Percentiles rank a stretch among this genome's conserved stretches.
These are phyloP conservation scores for Ilex asprella DNA, from an alignment of 257 asterid species.

Conservation along the genomic window DNA sequence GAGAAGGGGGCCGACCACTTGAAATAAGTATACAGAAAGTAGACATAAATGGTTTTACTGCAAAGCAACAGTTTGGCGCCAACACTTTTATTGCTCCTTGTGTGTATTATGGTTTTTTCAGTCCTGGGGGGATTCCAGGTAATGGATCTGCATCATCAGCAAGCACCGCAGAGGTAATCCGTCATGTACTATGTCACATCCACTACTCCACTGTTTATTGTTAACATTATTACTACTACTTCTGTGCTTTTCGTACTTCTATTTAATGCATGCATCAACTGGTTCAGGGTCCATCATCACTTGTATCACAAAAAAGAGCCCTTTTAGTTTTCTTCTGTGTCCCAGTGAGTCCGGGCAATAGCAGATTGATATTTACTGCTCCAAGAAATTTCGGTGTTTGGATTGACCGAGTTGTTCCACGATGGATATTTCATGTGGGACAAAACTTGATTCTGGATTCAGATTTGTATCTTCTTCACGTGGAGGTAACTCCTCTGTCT, in stretches of 20 bases:
- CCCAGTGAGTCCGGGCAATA: constrained; percentile 81
- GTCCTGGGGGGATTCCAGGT: constrained; percentile 31
- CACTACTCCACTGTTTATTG: background rate
- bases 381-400: constrained; percentile 73
- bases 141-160: constrained; percentile 25
- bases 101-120: constrained; percentile 40
- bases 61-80: constrained; percentile 25
- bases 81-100: constrained; percentile 38
- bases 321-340: constrained; percentile 54
- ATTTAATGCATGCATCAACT: constrained; percentile 12
- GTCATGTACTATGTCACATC: constrained; percentile 1
- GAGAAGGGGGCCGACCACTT: constrained; percentile 80
- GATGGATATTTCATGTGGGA: constrained; percentile 66
- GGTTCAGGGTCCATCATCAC: constrained; percentile 37
- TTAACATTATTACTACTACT: background rate
- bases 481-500: constrained; percentile 40
- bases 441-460: constrained; percentile 79
- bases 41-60: constrained; percentile 48
- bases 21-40: constrained; percentile 44
- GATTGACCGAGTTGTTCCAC: constrained; percentile 53
- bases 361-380: constrained; percentile 62
- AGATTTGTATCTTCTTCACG: constrained; percentile 77
- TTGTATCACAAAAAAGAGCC: constrained; percentile 26
- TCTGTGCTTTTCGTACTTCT: background rate
- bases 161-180: constrained; percentile 35